Evolutionary conservation across 257 asterid species (phyloP).

Genomic region (Gynochthodes officinalis): DNA sequence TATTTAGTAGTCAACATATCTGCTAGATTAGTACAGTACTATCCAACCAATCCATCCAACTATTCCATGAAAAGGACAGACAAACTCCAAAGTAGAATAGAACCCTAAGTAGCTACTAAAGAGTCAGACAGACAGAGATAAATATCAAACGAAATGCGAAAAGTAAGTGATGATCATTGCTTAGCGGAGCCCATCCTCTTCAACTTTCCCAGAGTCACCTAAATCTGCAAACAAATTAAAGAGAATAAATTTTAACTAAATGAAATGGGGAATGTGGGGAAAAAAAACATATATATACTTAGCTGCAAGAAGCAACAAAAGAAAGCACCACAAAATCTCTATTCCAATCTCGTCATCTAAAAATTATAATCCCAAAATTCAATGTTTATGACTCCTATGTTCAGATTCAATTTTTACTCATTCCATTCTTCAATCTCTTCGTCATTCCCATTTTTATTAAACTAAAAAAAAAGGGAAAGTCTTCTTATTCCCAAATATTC

Average conservation of each 20-base stretch:
- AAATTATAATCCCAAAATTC: too few species aligned
- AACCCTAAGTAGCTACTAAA: background rate
- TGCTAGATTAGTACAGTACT: background rate
- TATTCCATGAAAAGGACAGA: background rate
- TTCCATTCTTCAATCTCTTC: too few species aligned
- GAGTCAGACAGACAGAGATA: background rate
- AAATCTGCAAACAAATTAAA: slow-evolving; percentile 3
- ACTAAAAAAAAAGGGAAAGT: too few species aligned
- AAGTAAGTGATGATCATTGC: background rate
- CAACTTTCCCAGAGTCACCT: background rate
- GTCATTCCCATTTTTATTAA: too few species aligned
- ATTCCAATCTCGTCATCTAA: too few species aligned
- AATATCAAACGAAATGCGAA: background rate
- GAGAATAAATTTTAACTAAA: background rate
- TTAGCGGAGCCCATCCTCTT: background rate
- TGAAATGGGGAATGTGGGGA: background rate
- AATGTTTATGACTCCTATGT: too few species aligned
- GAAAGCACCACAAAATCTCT: too few species aligned
- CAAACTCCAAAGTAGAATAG: background rate
- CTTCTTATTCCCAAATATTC: too few species aligned
- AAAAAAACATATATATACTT: background rate
- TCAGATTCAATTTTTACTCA: too few species aligned
- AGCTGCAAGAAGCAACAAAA: too few species aligned
- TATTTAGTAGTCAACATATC: background rate
- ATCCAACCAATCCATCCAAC: background rate